These are phyloP conservation scores for Populus tremula DNA, from an alignment of 345 rosid species.

Conservation along the genomic window DNA sequence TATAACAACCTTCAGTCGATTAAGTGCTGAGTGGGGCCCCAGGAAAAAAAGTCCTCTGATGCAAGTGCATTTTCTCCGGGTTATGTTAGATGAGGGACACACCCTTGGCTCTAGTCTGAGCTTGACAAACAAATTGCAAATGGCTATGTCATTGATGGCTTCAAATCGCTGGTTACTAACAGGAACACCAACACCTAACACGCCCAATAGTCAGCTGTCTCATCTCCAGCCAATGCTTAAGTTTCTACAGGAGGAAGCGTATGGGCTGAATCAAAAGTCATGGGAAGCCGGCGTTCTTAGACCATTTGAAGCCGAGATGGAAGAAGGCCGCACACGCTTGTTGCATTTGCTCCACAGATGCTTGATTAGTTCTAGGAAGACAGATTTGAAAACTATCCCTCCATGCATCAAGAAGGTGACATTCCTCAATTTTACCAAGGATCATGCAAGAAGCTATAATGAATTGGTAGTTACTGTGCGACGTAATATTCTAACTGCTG, in stretches of 20 bases:
- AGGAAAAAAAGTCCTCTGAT: slow-evolving; percentile 75
- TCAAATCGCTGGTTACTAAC: slow-evolving; percentile 88
- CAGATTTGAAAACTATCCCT: slow-evolving; percentile 80
- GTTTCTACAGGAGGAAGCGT: slow-evolving; percentile 91
- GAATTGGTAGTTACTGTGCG: slow-evolving; percentile 90
- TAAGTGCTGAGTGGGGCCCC: slow-evolving; percentile 91
- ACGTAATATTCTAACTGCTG: slow-evolving; percentile 88
- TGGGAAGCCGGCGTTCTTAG: slow-evolving; percentile 92
- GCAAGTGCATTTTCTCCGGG: slow-evolving; percentile 96
- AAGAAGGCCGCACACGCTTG: slow-evolving; percentile 77
- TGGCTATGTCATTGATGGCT: slow-evolving; percentile 86
- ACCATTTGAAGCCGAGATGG: slow-evolving; percentile 91
- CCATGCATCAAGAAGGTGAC: slow-evolving; percentile 85
- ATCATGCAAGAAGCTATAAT: slow-evolving; percentile 88
- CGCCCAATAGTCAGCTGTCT: slow-evolving; percentile 76
- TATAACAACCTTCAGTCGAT: slow-evolving; percentile 85
- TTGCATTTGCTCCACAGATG: slow-evolving; percentile 72
- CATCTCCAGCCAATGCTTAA: slow-evolving; percentile 86
- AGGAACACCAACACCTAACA: slow-evolving; percentile 93
- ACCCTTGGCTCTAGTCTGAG: slow-evolving; percentile 92
- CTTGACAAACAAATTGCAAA: slow-evolving; percentile 90
- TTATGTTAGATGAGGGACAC: slow-evolving; percentile 95
- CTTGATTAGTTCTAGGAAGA: slow-evolving; percentile 94
- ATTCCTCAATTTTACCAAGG: slow-evolving; percentile 66
- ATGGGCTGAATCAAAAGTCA: slow-evolving; percentile 70